Base-by-base conservation (phyloP, 2,329 filamentous ascomycete species). In the Talaromyces piceae region DNA sequence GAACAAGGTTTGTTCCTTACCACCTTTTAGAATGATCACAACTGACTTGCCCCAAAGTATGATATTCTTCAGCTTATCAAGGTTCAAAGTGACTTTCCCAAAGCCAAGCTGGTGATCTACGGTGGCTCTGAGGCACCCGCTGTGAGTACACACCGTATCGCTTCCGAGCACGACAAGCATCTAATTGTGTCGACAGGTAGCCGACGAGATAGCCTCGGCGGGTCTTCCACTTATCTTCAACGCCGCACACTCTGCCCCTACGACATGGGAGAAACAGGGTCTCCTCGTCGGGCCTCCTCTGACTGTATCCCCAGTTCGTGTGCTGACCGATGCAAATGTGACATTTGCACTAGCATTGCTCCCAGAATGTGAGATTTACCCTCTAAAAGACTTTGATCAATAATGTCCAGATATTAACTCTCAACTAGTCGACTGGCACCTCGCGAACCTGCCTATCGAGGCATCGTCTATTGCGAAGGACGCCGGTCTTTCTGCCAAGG, bases 171-270 rank as follows among this genome's bases (percentile, higher is more conserved):
- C 13, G 12, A 25, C 22, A 13, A 18, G n/a, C n/a, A n/a, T n/a
- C 46, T 45, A 16, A 20, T 26, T 16, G 26, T 30, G 25, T 20
- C 25, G 26, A 22, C 31, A 71, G 67, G 62, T 72, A 4, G 71
- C 69, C 12, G 56, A 65, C 20, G 67, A 72, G 23, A 63, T 74
- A 3, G 70, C 71, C 4, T 57, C 60, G 22, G 65, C 69, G n/a
- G 58, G 61, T 13, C 68, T 76, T 23, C 67, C 73, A 2, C 60
- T 74, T n/a, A 73, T 77, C 22, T 61, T 76, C 2, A 69, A 69
- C n/a, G 64, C 61, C 12, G 66, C 64, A 37, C 67, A 69, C 3
- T 61, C 63, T 1, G 68, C 57, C 0, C 57, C 60, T 11, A 60
- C 64, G 33, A 51, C 37, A 12, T 75, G 68, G 60, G 65, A 71